Evolutionary conservation across 2,329 filamentous ascomycete species (phyloP), one percentile per base, ranked within the genome.

Genomic region (Fusarium marasasianum): DNA sequence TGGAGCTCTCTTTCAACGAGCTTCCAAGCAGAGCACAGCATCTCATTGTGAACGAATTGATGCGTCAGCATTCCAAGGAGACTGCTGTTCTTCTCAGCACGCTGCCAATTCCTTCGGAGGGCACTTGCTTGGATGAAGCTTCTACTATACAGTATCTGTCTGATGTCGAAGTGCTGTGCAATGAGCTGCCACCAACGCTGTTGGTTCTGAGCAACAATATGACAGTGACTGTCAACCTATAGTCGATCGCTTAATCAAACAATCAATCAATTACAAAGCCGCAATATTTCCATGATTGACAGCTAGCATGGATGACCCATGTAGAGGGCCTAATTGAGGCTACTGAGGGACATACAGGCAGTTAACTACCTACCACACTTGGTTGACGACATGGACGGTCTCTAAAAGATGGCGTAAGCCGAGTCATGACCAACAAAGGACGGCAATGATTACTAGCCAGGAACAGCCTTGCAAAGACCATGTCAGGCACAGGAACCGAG

Each of bases 191-290:
- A 35, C 94, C 94, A 2, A 90, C 91, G 51, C 81, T 97, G 77
- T 84, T 97, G 81, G 93, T 97, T 44, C 88, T 97, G 82, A 95
- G 93, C 82, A 97, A 97, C 82, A 94, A 91, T 78, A 95, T 97
- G 92, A 97, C 94, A 22, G 94, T 97, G 53, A 97, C 93, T 12
- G 93, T 93, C 78, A 93, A 91, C 80, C 82, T 94, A 70, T 94
- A 76, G 62, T 68, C 58, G 65, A 64, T 62, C 47, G 50, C 56
- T 57, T 37, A 61, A 71, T 44, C 33, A 35, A 15, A 8, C 50
- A 66, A 60, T 54, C 50, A 61, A 59, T 48, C 57, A 43, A 54
- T 40, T 18, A 48, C 50, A 73, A 73, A 67, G 55, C 72, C 69
- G 72, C 57, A 58, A 53, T 72, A 75, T 69, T 66, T 41, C 72